Evolutionary conservation across 2,329 filamentous ascomycete genomes (phyloP).

Genomic region (Aspergillus arachidicola): DNA sequence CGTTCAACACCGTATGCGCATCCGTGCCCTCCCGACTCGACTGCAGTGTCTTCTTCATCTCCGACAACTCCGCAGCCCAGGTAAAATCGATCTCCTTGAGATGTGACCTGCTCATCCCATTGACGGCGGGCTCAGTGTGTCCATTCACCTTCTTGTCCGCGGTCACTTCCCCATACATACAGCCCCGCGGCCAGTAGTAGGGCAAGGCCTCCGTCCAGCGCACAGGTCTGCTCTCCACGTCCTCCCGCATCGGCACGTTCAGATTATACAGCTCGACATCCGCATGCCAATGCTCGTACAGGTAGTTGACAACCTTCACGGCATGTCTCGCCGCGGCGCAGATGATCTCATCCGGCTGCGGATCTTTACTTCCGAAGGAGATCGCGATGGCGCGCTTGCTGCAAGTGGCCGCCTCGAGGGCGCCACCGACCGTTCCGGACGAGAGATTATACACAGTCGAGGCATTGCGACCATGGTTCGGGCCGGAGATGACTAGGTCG

Average conservation of each 20-base stretch:
- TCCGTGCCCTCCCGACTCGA: conserved; percentile 77
- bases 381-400: conserved; percentile 71
- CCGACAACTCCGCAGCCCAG: conserved; percentile 81
- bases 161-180: conserved; percentile 75
- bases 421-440: conserved; percentile 74
- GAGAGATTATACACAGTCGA: conserved; percentile 76
- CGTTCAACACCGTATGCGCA: conserved; percentile 84
- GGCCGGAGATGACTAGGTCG: conserved; percentile 74
- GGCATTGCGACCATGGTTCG: conserved; percentile 78
- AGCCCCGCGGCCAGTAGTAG: conserved; percentile 79
- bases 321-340: conserved; percentile 70
- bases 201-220: conserved; percentile 79
- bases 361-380: conserved; percentile 78
- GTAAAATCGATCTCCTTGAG: conserved; percentile 82
- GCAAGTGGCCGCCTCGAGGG: conserved; percentile 73
- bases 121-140: conserved; percentile 1
- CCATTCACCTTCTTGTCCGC: conserved; percentile 34
- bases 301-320: conserved; percentile 73
- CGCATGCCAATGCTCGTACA: conserved; percentile 69
- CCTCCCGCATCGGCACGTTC: conserved; percentile 79
- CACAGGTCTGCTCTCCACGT: conserved; percentile 68
- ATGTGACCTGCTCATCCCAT: conserved; percentile 24
- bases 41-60: conserved; percentile 82
- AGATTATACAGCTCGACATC: conserved; percentile 80
- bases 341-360: conserved; percentile 76